These are phyloP conservation scores for Scytalidium lignicola DNA, from an alignment of 2,329 filamentous ascomycete species.

Conservation along the genomic window DNA sequence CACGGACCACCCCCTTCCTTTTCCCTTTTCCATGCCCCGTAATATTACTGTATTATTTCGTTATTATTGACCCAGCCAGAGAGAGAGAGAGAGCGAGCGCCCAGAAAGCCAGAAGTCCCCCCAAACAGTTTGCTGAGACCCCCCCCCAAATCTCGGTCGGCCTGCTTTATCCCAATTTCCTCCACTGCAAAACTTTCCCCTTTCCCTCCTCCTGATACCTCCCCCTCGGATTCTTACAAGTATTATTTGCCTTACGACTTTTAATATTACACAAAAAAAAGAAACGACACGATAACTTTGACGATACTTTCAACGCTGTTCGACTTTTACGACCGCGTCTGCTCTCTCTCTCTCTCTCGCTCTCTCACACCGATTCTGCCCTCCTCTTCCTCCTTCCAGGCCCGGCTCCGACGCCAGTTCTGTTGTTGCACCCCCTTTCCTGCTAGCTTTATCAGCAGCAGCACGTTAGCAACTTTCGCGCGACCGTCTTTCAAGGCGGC, in stretches of 20 bases:
- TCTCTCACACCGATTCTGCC: no score
- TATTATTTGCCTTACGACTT: background rate
- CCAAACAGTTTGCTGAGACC: background rate
- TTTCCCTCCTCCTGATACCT: background rate
- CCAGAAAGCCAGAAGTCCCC: background rate
- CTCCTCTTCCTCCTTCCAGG: slow-evolving; percentile 3
- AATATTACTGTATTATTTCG: no score
- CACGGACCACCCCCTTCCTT: background rate
- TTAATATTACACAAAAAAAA: no score
- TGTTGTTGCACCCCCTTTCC: slow-evolving; percentile 11
- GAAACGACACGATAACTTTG: no score
- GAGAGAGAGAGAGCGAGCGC: background rate
- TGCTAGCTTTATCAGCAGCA: slow-evolving; percentile 25
- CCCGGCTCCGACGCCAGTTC: slow-evolving; percentile 14
- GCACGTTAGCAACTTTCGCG: slow-evolving; percentile 8
- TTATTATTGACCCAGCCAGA: background rate
- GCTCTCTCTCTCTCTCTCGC: slow-evolving; percentile 3
- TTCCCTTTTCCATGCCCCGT: no score
- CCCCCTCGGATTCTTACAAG: background rate
- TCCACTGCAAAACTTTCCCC: slow-evolving; percentile 4
- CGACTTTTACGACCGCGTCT: slow-evolving; percentile 4
- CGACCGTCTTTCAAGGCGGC: slow-evolving; percentile 10
- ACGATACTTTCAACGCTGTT: background rate
- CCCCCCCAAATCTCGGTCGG: background rate
- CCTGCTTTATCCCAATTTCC: background rate